Evolutionary conservation across 768 basidiomycete species (phyloP), one percentile per base, ranked within the genome.

Genomic region (Kondoa malvinella): DNA sequence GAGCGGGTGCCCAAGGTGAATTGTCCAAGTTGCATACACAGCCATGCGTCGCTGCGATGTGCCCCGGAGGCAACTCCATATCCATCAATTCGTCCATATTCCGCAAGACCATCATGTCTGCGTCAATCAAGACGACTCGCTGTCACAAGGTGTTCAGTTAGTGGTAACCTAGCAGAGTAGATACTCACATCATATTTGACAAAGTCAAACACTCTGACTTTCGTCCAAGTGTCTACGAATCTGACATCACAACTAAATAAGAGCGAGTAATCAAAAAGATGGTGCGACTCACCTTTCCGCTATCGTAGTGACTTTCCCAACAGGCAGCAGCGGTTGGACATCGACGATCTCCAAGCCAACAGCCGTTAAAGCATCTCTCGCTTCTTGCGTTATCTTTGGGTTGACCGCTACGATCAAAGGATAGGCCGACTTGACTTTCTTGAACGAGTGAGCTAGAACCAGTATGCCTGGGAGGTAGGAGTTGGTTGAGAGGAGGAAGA

Each of bases 1-100:
- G 21, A 50, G 12, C 40, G 40, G 40, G 40, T 8, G 40, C 40
- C 40, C 40, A 50, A 21, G 40, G 21, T 50, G 40, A 50, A 4
- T 60, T 60, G 58, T 25, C 25, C 14, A 92, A 92, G 77, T 99
- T 99, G 79, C 94, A 99, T 2, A 91, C 85, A 74, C 94, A 99
- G 17, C 84, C 92, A 71, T 94, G 92, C 0, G 80, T 83, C 0
- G 91, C 92, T 3, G 89, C 92, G 68, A 96, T 92, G 77, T 86
- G 84, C 70, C 85, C 88, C n/a, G 68, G 15, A 1, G 81, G 81
- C 2, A 94, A 78, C 31, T 79, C 74, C 21, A 83, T 67, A 32
- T 81, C 78, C 68, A 78, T 72, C 25, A 78, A 70, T 58, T 86
- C 83, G 77, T 94, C 92, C 85, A 94, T 90, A 74, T 89, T 91